phyloP scores from a whole-genome alignment of 345 rosid species.

The Erodium maritimum region DNA sequence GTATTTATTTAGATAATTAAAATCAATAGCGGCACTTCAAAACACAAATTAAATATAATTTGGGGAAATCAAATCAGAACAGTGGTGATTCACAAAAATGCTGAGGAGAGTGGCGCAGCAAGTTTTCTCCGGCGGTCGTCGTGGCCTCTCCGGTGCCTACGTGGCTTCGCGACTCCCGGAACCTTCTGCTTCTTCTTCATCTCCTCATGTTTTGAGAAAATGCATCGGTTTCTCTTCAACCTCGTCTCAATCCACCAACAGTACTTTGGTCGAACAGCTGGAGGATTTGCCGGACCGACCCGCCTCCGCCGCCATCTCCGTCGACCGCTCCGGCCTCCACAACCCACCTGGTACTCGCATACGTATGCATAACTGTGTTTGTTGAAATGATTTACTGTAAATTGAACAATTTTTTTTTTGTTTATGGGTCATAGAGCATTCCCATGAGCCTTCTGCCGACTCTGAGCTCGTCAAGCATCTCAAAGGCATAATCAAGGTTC shows the following conservation, averaged over 20 bases:
- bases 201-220: neutral
- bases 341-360: constrained; percentile 35
- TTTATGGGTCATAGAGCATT: constrained; percentile 37
- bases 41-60: too few relatives aligned
- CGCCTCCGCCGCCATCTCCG: constrained; percentile 40
- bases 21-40: too few relatives aligned
- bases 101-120: constrained; percentile 33
- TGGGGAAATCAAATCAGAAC: too few relatives aligned
- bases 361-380: neutral
- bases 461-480: constrained; percentile 88
- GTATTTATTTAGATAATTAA: too few relatives aligned
- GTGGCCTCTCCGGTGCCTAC: constrained; percentile 17
- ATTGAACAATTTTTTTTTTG: neutral
- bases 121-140: constrained; percentile 20
- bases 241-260: constrained; percentile 19
- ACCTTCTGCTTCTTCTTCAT: constrained; percentile 16
- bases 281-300: constrained; percentile 16
- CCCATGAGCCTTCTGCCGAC: constrained; percentile 41
- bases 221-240: constrained; percentile 19
- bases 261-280: constrained; percentile 25
- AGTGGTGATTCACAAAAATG: too few relatives aligned
- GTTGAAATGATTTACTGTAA: neutral
- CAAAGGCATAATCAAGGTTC: constrained; percentile 80
- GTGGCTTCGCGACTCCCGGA: neutral
- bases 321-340: constrained; percentile 64